These are phyloP conservation scores for Mycothermus thermophilus DNA, from an alignment of 495 filamentous ascomycete genomes.

Conservation along the genomic window DNA sequence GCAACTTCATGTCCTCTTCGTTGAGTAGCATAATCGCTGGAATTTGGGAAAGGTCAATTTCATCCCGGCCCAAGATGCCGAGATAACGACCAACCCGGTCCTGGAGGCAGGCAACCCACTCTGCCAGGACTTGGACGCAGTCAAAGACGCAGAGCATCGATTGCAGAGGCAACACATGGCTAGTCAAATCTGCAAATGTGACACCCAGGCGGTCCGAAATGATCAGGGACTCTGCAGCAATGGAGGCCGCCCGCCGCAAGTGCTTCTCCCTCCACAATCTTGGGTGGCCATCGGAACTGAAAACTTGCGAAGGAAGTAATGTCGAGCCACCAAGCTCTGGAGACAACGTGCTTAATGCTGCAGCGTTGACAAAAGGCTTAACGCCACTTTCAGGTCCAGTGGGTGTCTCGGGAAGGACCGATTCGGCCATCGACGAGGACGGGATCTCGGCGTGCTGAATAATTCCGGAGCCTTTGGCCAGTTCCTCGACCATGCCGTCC, in stretches of 20 bases:
- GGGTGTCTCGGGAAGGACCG: slow-evolving; percentile 38
- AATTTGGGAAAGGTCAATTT: slow-evolving; percentile 61
- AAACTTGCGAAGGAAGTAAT: slow-evolving; percentile 19
- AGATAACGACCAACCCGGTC: slow-evolving; percentile 82
- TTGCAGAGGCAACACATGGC: slow-evolving; percentile 82
- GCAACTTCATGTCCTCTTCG: slow-evolving; percentile 78
- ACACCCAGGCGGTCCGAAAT: slow-evolving; percentile 82
- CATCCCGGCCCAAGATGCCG: slow-evolving; percentile 72
- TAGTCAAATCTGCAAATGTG: slow-evolving; percentile 74
- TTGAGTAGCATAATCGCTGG: slow-evolving; percentile 82
- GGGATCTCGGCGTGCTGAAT: slow-evolving; percentile 60
- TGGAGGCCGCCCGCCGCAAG: slow-evolving; percentile 84
- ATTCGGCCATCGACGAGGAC: slow-evolving; percentile 39
- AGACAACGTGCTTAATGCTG: slow-evolving; percentile 40
- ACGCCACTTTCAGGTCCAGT: slow-evolving; percentile 17
- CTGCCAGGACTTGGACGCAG: slow-evolving; percentile 90
- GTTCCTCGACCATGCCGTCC: slow-evolving; percentile 82
- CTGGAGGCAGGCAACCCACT: slow-evolving; percentile 92
- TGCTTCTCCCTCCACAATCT: slow-evolving; percentile 55
- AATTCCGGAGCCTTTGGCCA: slow-evolving; percentile 61
- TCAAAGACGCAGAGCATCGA: slow-evolving; percentile 91
- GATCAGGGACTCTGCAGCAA: slow-evolving; percentile 81
- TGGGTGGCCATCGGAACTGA: slow-evolving; percentile 13
- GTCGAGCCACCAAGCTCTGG: slow-evolving; percentile 33
- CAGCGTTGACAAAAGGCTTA: slow-evolving; percentile 34